Evolutionary conservation across 2,329 filamentous ascomycete species (phyloP), one percentile per base, ranked within the genome.

Genomic region (Gliomastix tumulicola): DNA sequence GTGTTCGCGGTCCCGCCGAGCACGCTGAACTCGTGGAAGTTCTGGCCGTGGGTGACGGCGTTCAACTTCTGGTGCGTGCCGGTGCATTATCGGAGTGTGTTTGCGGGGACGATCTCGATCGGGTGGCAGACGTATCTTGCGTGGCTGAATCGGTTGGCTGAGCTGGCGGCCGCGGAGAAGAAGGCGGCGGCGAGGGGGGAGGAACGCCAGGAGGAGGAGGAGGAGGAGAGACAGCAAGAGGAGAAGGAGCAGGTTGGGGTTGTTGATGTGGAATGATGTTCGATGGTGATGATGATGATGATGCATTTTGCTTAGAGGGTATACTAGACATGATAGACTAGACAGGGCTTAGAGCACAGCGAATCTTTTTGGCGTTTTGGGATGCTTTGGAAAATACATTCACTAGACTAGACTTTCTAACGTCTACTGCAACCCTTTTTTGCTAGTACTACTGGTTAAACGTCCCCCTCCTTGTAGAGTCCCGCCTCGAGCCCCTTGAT

Each of bases 101-200:
- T 95, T 48, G 78, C 83, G 0, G 87, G 85, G 2, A 63, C 83
- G 7, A 74, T 94, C 45, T 86, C 87, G 2, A 82, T 95, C 35
- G 85, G 84, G 0, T 96, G 89, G 89, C 89, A 95, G 71, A 88
- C 87, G 1, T 96, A 95, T 67, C 54, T 96, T 48, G 86, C 81
- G 47, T 84, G 79, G 58, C 59, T 94, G 51, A 94, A 94, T 50
- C 73, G 82, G 50, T 66, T 68, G 43, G 86, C 85, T 3, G 86
- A 88, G 56, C 25, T 41, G 19, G 35, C 69, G 47, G 72, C 76
- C 43, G 63, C 32, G 9, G 37, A 41, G 13, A 16, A 16, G 25
- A 37, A 69, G 47, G 72, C 76, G 44, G 63, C 32, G 9, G 37
- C 41, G 13, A 16, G 25, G 25, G 25, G 13, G 25, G 9, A 13